Percentiles rank a stretch among this genome's conserved stretches.
Conservation (phyloP, 202 grass and related monocot genomes). For the Miscanthus sacchariflorus region DNA sequence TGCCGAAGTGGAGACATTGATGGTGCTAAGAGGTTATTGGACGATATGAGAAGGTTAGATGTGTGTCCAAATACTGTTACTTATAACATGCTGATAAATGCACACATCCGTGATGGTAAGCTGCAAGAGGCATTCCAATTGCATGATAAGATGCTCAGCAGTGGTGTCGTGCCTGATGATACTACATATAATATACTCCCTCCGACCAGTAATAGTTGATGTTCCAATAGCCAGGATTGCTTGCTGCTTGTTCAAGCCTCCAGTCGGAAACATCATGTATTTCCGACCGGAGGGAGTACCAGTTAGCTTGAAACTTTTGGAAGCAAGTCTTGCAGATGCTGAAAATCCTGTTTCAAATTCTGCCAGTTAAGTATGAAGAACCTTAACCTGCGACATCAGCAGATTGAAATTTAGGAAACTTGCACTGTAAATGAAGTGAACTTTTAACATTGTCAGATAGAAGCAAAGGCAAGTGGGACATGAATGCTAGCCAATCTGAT, state of each 20-base stretch:
- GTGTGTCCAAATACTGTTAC: conserved; percentile 63
- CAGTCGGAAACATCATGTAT: neutral
- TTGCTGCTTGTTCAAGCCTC: neutral
- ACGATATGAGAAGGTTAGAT: conserved; percentile 77
- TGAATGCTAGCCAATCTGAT: neutral
- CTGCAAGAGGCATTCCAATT: conserved; percentile 79
- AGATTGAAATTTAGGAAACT: conserved; percentile 28
- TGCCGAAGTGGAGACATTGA: conserved; percentile 73
- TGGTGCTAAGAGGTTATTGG: conserved; percentile 70
- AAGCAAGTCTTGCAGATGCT: conserved; percentile 21
- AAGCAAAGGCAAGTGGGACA: conserved; percentile 28
- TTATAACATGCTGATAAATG: conserved; percentile 93
- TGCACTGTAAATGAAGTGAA: conserved; percentile 32
- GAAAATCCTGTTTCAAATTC: conserved; percentile 38
- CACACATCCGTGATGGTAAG: conserved; percentile 62
- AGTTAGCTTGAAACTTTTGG: conserved; percentile 41
- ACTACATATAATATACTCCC: conserved; percentile 67
- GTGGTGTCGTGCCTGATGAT: conserved; percentile 65
- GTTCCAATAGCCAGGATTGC: neutral
- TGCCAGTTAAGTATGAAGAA: conserved; percentile 29
- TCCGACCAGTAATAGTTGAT: neutral
- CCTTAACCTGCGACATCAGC: conserved; percentile 14
- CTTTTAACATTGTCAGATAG: conserved; percentile 14
- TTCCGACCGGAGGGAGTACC: neutral
- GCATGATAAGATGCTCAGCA: conserved; percentile 89